Conservation (phyloP, 1,284 basidiomycete genomes). For the Pseudozyma pruni region DNA sequence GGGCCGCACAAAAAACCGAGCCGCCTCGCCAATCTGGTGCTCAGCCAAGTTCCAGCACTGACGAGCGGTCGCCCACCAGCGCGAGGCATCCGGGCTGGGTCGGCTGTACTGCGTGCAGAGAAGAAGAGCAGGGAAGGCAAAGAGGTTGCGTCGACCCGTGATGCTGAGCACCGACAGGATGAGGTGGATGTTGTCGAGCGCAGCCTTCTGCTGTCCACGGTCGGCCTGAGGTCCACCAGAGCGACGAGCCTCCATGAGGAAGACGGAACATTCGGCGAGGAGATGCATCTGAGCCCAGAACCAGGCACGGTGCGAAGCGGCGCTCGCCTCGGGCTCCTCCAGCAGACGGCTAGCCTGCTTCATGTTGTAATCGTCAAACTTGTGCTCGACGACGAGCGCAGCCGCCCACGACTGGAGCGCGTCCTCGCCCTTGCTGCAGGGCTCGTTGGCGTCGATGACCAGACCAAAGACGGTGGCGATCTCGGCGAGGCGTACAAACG, state of each 20-base stretch:
- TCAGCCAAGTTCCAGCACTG: constrained; percentile 50
- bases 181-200: constrained; percentile 47
- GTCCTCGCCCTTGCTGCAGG: constrained; percentile 26
- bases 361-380: constrained; percentile 70
- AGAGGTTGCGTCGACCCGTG: constrained; percentile 45
- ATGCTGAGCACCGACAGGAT: constrained; percentile 46
- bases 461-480: constrained; percentile 69
- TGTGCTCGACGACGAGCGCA: constrained; percentile 68
- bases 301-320: constrained; percentile 68
- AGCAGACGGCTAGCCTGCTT: constrained; percentile 64
- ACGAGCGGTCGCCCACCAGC: constrained; percentile 47
- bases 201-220: constrained; percentile 41
- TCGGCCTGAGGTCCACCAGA: constrained; percentile 24
- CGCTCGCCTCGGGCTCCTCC: constrained; percentile 48
- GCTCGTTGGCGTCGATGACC: constrained; percentile 60
- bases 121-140: constrained; percentile 47
- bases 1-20: constrained; percentile 44
- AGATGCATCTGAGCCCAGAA: constrained; percentile 70
- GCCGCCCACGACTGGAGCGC: constrained; percentile 68
- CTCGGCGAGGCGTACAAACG: constrained; percentile 68
- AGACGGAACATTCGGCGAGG: constrained; percentile 70
- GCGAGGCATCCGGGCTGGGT: constrained; percentile 32
- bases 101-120: constrained; percentile 48
- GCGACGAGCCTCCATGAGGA: constrained; percentile 69
- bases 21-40: constrained; percentile 35